phyloP scores from a whole-genome alignment of 2,329 filamentous ascomycete species.

The Fusarium mexicanum region DNA sequence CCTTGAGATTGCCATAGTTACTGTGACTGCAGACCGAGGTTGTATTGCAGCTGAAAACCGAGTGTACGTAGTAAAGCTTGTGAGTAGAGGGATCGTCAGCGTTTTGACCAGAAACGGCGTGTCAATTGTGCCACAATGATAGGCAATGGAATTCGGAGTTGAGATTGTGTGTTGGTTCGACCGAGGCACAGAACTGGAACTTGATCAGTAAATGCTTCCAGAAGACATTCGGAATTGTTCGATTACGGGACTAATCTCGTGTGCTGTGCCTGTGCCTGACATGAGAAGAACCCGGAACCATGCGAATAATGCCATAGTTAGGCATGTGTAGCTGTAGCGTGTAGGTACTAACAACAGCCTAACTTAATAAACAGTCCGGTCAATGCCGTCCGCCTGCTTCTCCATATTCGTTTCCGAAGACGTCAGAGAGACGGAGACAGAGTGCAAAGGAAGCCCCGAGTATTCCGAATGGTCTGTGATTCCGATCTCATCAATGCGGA shows the following conservation, averaged over 20 bases:
- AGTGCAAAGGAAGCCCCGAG: neutral
- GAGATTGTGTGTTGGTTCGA: neutral
- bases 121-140: neutral
- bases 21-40: neutral
- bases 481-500: conserved; percentile 9
- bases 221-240: conserved; percentile 23
- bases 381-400: neutral
- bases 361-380: neutral
- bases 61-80: neutral
- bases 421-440: neutral
- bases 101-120: neutral
- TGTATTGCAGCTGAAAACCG: neutral
- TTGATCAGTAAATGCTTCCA: conserved; percentile 22
- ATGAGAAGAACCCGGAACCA: conserved; percentile 16
- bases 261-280: neutral
- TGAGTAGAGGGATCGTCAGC: neutral
- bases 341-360: neutral
- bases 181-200: neutral
- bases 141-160: conserved; percentile 3
- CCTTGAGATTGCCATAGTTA: neutral
- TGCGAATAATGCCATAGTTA: neutral
- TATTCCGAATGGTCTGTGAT: conserved; percentile 10
- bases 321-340: neutral
- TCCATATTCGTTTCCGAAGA: neutral
- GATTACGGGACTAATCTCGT: neutral